These are phyloP conservation scores for Hypoxylon sp. DNA, from an alignment of 2,329 filamentous ascomycete species.

Conservation along the genomic window DNA sequence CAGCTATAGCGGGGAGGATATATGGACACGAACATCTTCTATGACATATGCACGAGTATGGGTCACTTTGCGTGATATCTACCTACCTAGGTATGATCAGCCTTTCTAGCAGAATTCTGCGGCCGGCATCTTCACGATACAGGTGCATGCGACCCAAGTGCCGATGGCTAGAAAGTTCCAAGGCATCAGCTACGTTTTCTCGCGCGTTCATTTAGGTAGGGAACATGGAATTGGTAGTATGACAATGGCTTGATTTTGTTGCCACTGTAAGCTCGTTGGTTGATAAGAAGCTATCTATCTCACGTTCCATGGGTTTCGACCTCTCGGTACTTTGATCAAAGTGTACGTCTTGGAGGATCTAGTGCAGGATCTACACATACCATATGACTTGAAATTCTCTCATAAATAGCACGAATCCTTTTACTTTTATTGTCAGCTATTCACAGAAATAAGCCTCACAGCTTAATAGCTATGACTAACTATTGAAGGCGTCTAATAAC, in stretches of 20 bases:
- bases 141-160: background rate
- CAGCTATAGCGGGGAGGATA: background rate
- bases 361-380: background rate
- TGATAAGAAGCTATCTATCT: background rate
- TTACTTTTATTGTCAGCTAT: too few species aligned
- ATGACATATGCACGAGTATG: slow-evolving; percentile 1
- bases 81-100: background rate
- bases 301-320: background rate
- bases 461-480: too few species aligned
- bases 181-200: background rate
- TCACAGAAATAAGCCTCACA: too few species aligned
- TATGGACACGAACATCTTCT: slow-evolving; percentile 1
- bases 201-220: background rate
- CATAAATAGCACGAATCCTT: too few species aligned
- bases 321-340: background rate
- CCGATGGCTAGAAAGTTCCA: slow-evolving; percentile 1
- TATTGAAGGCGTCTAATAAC: background rate
- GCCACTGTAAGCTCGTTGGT: background rate
- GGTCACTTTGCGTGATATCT: background rate
- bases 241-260: background rate
- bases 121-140: background rate
- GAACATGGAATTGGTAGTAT: background rate
- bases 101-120: background rate
- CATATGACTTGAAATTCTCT: background rate
- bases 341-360: background rate